Base-by-base conservation (phyloP, 257 asterid species). In the Solanum sitiens region DNA sequence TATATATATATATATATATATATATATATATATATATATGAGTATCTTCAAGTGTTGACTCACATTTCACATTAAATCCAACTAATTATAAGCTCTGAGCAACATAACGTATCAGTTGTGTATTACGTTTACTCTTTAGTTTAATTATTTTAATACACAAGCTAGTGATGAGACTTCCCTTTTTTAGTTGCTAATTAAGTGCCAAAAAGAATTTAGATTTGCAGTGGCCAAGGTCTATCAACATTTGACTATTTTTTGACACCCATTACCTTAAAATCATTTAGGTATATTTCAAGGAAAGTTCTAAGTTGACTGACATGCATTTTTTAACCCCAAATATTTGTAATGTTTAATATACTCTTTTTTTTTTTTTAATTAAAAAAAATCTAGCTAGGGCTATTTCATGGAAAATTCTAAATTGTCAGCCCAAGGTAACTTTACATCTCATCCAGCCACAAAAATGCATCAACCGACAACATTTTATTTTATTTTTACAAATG, bases 51-150 rank as follows among this genome's bases (percentile, higher is more conserved):
- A 77, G 63, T 8, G 42, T 80, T 80, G 85, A 80, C 68, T 80
- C 27, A 80, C 65, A 79, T 44, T 77, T 14, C 0, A 8, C 40
- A 15, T 77, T 80, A 80, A 45, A 47, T 47, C 68, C 67, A 79
- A 79, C 68, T 27, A 70, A 88, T 68, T 14, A 68, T 21, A 74
- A 37, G 20, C 30, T 18, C 44, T n/a, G 70, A 87, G 56, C 90
- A 86, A 68, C 90, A 87, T 56, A 71, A 50, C 87, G 90, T 88
- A 63, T 84, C 44, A 63, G 76, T 75, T 9, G 30, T 79, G 56
- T 40, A 8, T 25, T 25, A 47, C 33, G 68, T 80, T 61, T 80
- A 16, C n/a, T 70, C n/a, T 71, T 14, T 68, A 35, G 8, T 35
- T 59, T n/a, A 23, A 37, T 63, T 32, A 83, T 18, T 53, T 53